phyloP scores from a whole-genome alignment of 1,284 basidiomycete genomes.

The Cryptococcus maquisensis region DNA sequence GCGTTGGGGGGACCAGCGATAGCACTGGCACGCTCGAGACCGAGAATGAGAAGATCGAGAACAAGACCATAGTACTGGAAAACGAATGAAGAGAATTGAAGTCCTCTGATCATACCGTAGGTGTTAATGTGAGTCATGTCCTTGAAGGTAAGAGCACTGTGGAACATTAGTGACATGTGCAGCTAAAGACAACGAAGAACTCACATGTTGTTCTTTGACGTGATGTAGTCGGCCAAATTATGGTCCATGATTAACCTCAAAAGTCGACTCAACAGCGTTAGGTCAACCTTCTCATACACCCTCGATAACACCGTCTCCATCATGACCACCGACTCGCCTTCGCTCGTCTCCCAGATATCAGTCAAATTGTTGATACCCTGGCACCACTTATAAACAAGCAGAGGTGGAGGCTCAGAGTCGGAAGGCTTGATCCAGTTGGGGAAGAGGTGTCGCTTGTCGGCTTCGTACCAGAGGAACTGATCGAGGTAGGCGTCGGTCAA shows the following conservation, averaged over 20 bases:
- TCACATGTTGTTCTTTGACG: slow-evolving; percentile 87
- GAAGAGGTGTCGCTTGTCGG: slow-evolving; percentile 95
- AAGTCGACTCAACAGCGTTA: slow-evolving; percentile 88
- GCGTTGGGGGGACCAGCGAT: slow-evolving; percentile 93
- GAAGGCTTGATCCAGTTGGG: slow-evolving; percentile 97
- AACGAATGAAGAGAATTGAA: slow-evolving; percentile 94
- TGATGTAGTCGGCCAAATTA: slow-evolving; percentile 96
- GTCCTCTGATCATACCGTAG: slow-evolving; percentile 79
- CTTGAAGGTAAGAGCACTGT: slow-evolving; percentile 75
- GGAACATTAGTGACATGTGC: slow-evolving; percentile 64
- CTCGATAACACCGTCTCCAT: slow-evolving; percentile 96
- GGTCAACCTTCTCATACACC: slow-evolving; percentile 95
- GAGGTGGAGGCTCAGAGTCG: slow-evolving; percentile 90
- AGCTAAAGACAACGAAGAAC: slow-evolving; percentile 68
- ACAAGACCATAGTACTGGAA: slow-evolving; percentile 95
- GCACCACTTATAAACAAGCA: slow-evolving; percentile 86
- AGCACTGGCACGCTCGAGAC: slow-evolving; percentile 88
- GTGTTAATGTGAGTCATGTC: slow-evolving; percentile 56
- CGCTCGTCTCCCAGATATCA: slow-evolving; percentile 93
- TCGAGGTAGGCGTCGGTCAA: slow-evolving; percentile 95
- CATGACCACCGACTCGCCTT: slow-evolving; percentile 93
- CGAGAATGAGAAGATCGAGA: slow-evolving; percentile 85
- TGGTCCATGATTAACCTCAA: slow-evolving; percentile 92
- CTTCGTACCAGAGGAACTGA: slow-evolving; percentile 68
- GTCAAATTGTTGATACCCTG: slow-evolving; percentile 60